phyloP scores from a whole-genome alignment of 345 rosid species.

The Sapria himalayana region DNA sequence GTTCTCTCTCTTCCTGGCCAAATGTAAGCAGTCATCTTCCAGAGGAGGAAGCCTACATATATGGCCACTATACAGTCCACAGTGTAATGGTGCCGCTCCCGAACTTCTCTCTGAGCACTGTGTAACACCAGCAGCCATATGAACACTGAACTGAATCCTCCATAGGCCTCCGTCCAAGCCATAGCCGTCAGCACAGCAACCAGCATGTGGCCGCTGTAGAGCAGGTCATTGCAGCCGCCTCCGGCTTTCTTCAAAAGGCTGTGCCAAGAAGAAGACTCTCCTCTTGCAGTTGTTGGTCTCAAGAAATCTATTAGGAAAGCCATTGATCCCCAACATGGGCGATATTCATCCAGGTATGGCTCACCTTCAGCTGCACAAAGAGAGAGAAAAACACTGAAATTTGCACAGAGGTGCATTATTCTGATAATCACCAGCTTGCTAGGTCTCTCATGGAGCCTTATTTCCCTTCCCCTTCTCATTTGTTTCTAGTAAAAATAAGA shows the following conservation, averaged over 20 bases:
- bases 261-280: conserved; percentile 61
- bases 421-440: too few species aligned
- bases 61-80: conserved; percentile 83
- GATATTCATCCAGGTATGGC: conserved; percentile 27
- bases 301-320: conserved; percentile 64
- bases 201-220: conserved; percentile 94
- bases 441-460: too few species aligned
- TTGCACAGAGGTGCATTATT: too few species aligned
- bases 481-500: too few species aligned
- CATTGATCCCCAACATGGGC: conserved; percentile 73
- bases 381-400: conserved; percentile 1
- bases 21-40: conserved; percentile 82
- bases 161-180: conserved; percentile 99
- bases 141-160: conserved; percentile 60
- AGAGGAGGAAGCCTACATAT: conserved; percentile 68
- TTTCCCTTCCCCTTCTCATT: too few species aligned
- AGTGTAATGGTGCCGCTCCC: conserved; percentile 77
- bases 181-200: conserved; percentile 86
- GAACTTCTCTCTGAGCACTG: conserved; percentile 70
- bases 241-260: conserved; percentile 65
- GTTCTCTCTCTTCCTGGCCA: conserved; percentile 33
- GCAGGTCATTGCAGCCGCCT: conserved; percentile 94
- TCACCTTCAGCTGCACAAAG: conserved; percentile 30
- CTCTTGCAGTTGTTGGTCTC: conserved; percentile 50
- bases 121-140: conserved; percentile 71